A percentile compares a stretch with the other conserved stretches of the same genome.
phyloP scores from a whole-genome alignment of 768 basidiomycete genomes.

The Hericium erinaceus region DNA sequence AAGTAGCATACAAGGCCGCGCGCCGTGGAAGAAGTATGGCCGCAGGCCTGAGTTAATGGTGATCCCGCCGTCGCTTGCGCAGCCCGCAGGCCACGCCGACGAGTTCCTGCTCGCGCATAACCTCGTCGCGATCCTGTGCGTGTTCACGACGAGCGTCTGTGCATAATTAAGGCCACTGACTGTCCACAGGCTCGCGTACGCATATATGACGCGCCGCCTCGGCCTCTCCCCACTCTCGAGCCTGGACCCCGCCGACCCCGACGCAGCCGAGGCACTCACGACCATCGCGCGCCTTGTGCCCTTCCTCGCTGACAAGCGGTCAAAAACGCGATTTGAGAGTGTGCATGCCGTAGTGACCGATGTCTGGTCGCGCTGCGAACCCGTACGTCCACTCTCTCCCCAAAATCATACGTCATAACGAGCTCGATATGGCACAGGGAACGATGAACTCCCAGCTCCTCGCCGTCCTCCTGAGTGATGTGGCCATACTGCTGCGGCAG shows the following conservation, averaged over 20 bases:
- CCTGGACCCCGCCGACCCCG: constrained; percentile 32
- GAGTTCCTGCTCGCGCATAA: constrained; percentile 50
- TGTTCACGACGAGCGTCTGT: constrained; percentile 3
- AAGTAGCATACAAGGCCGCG: background rate
- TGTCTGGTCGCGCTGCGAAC: constrained; percentile 54
- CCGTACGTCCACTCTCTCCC: constrained; percentile 28
- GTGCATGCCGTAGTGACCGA: constrained; percentile 48
- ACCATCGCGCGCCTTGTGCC: constrained; percentile 48
- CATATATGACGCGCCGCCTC: constrained; percentile 55
- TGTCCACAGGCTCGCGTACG: constrained; percentile 51
- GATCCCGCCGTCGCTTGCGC: constrained; percentile 35
- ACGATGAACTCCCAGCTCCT: constrained; percentile 33
- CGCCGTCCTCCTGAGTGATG: constrained; percentile 47
- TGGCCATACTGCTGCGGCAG: constrained; percentile 43
- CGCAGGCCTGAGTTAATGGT: constrained; percentile 32
- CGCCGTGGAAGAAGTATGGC: constrained; percentile 20
- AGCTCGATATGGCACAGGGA: constrained; percentile 12
- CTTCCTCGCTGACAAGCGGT: constrained; percentile 53
- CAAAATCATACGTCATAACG: background rate
- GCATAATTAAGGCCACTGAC: background rate
- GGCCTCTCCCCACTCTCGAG: constrained; percentile 47
- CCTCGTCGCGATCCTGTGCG: constrained; percentile 58
- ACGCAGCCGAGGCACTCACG: constrained; percentile 32
- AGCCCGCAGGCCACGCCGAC: constrained; percentile 23
- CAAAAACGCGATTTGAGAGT: constrained; percentile 41